Conservation (phyloP, 495 filamentous ascomycete genomes). For the Ramalina peruviana region DNA sequence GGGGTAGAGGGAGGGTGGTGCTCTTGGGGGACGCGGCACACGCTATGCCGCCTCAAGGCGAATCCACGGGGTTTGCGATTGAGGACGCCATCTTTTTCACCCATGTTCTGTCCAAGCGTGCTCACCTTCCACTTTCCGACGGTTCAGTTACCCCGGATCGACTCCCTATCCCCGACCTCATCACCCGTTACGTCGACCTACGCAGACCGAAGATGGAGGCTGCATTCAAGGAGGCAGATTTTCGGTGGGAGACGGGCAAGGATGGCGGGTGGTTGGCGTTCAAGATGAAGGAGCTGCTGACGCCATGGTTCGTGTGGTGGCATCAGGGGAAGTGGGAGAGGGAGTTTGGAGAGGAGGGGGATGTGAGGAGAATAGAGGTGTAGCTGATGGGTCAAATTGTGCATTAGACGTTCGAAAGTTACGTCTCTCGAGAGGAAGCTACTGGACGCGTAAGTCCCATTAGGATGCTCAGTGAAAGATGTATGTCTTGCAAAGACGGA, state of each 20-base stretch:
- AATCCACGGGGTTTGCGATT: neutral
- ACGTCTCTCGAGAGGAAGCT: neutral
- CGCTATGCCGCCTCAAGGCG: neutral
- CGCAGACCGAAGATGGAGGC: neutral
- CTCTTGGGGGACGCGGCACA: neutral
- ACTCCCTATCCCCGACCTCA: neutral
- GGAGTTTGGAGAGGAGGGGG: neutral
- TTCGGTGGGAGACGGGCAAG: neutral
- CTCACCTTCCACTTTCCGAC: no score
- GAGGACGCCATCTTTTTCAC: neutral
- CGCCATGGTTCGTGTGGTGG: constrained; percentile 15
- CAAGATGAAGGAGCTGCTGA: constrained; percentile 22
- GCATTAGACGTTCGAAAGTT: neutral
- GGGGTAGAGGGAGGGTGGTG: neutral
- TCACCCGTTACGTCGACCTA: neutral
- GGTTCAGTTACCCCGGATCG: no score
- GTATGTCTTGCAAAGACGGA: neutral
- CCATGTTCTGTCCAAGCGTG: neutral
- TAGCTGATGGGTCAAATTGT: neutral
- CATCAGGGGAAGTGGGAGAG: neutral
- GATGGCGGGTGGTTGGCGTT: constrained; percentile 9
- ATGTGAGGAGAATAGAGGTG: neutral
- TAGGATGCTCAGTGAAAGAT: neutral
- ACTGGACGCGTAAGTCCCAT: neutral
- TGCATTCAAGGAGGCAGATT: neutral